phyloP scores from a whole-genome alignment of 2,329 filamentous ascomycete genomes.

The Phialophora tarda region DNA sequence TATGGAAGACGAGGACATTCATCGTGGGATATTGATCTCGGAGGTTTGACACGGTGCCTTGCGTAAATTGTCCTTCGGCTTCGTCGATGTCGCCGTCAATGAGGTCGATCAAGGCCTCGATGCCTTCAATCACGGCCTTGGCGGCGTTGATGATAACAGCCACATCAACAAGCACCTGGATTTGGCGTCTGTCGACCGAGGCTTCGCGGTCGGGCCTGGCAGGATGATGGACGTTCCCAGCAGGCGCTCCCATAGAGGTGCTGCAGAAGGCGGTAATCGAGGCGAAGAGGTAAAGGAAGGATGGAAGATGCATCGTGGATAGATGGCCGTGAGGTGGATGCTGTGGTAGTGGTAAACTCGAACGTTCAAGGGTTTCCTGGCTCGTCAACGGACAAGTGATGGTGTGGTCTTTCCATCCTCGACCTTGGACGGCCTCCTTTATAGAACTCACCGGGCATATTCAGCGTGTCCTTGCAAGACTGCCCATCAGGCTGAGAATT shows the following conservation, averaged over 20 bases:
- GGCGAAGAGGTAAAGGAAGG: background rate
- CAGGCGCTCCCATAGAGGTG: background rate
- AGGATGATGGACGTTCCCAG: constrained; percentile 2
- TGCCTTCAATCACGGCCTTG: constrained; percentile 4
- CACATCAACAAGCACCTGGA: constrained; percentile 9
- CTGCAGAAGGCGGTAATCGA: background rate
- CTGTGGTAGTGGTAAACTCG: background rate
- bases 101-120: constrained; percentile 3
- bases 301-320: constrained; percentile 4
- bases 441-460: background rate
- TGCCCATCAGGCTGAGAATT: constrained; percentile 1
- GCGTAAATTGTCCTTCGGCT: constrained; percentile 9
- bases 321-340: background rate
- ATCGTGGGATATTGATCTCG: constrained; percentile 12
- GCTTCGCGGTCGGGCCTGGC: background rate
- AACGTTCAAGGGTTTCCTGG: background rate
- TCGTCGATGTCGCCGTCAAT: background rate
- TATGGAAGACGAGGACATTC: constrained; percentile 14
- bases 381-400: background rate
- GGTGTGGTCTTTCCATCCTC: background rate
- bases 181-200: constrained; percentile 1
- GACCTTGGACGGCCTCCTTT: background rate
- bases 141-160: background rate
- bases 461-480: background rate
- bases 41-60: constrained; percentile 1